These are phyloP conservation scores for Ceratocystiopsis sp. DNA, from an alignment of 2,329 filamentous ascomycete species.

Conservation along the genomic window DNA sequence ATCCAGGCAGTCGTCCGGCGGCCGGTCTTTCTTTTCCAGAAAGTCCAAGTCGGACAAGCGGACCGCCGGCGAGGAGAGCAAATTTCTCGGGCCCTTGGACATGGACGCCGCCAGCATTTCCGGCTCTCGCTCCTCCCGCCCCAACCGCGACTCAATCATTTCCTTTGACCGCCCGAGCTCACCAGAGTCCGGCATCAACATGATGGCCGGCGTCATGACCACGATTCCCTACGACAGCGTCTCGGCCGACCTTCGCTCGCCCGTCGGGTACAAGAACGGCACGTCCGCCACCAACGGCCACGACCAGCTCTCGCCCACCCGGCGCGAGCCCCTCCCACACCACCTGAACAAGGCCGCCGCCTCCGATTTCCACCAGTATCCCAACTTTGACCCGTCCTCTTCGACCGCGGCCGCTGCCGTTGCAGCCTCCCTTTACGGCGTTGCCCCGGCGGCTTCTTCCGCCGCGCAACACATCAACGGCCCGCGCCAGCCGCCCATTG, in stretches of 20 bases:
- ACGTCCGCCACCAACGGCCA: neutral
- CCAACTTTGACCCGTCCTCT: conserved; percentile 44
- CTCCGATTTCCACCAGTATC: conserved; percentile 79
- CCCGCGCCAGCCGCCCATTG: conserved; percentile 40
- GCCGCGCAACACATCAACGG: conserved; percentile 38
- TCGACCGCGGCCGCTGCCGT: conserved; percentile 14
- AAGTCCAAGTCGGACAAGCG: conserved; percentile 61
- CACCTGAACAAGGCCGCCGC: conserved; percentile 63
- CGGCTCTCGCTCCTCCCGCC: conserved; percentile 57
- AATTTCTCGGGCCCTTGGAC: conserved; percentile 34
- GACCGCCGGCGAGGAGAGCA: conserved; percentile 40
- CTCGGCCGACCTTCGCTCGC: conserved; percentile 46
- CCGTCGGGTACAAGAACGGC: conserved; percentile 42
- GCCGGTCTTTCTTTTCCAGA: conserved; percentile 64
- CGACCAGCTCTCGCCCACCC: conserved; percentile 41
- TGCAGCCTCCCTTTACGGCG: conserved; percentile 7
- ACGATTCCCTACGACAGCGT: conserved; percentile 73
- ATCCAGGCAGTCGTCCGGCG: conserved; percentile 59
- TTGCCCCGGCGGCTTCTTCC: conserved; percentile 27
- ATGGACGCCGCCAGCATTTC: conserved; percentile 43
- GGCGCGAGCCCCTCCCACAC: conserved; percentile 62
- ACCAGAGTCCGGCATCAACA: conserved; percentile 49
- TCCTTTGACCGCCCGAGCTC: conserved; percentile 53
- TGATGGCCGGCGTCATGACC: conserved; percentile 68
- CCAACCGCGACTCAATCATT: conserved; percentile 54